Evolutionary conservation across 1,284 basidiomycete genomes (phyloP).

Genomic region (Hemileia vastatrix): DNA sequence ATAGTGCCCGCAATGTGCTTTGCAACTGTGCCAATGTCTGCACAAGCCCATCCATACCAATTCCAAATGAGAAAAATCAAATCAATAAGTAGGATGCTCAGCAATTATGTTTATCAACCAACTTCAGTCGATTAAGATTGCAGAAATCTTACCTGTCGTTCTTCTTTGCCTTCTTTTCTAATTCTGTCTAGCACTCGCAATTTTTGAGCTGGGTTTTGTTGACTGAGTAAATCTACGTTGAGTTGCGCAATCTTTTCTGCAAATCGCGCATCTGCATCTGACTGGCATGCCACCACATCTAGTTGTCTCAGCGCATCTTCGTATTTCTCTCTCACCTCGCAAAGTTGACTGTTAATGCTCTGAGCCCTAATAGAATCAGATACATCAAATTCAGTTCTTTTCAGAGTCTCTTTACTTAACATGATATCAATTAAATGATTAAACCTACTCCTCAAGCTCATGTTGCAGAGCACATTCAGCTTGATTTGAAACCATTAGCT

Average conservation of each 20-base stretch:
- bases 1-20: conserved; percentile 7
- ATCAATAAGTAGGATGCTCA: not conserved
- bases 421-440: not conserved
- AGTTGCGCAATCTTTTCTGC: conserved; percentile 12
- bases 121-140: not conserved
- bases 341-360: conserved; percentile 1
- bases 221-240: conserved; percentile 14
- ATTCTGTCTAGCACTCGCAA: conserved; percentile 13
- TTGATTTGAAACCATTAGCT: conserved; percentile 12
- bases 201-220: conserved; percentile 18
- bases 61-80: not conserved
- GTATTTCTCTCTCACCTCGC: conserved; percentile 10
- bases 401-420: not conserved
- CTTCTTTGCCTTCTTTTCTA: conserved; percentile 13
- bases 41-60: too few species aligned
- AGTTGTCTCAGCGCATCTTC: conserved; percentile 7
- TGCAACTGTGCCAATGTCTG: conserved; percentile 13
- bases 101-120: not conserved
- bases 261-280: conserved; percentile 11
- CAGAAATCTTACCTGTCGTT: conserved; percentile 6
- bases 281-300: conserved; percentile 10
- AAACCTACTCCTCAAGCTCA: conserved; percentile 8
- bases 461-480: conserved; percentile 8
- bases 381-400: not conserved
- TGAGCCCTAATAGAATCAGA: not conserved